A percentile compares a stretch with the other conserved stretches of the same genome.
Conservation (phyloP, 768 basidiomycete species). For the Mycena galopus region DNA sequence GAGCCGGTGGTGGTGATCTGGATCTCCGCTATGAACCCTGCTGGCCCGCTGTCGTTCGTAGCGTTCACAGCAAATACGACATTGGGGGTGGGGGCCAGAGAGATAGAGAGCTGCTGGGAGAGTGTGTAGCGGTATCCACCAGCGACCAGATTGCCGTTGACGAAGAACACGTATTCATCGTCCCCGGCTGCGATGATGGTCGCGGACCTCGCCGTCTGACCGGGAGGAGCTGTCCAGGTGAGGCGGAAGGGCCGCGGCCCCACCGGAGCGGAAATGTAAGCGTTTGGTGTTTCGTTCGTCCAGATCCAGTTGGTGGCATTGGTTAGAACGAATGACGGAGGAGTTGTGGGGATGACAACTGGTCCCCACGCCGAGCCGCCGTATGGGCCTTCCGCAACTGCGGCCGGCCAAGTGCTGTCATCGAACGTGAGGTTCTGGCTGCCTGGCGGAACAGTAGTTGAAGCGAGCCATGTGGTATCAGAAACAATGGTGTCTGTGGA, state of each 20-base stretch:
- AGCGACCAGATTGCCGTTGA: constrained; percentile 43
- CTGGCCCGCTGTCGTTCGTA: constrained; percentile 23
- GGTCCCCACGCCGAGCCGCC: constrained; percentile 26
- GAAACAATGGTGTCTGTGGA: constrained; percentile 45
- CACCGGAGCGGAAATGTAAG: constrained; percentile 29
- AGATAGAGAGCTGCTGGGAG: constrained; percentile 34
- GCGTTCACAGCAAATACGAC: constrained; percentile 38
- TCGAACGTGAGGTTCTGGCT: constrained; percentile 45
- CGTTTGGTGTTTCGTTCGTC: constrained; percentile 43
- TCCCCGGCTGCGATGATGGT: constrained; percentile 43
- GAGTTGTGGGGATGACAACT: constrained; percentile 28
- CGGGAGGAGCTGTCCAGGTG: constrained; percentile 39
- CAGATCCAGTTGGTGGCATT: constrained; percentile 47
- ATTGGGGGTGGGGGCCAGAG: constrained; percentile 17
- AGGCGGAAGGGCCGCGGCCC: constrained; percentile 47
- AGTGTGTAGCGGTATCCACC: constrained; percentile 33
- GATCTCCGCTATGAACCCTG: constrained; percentile 37
- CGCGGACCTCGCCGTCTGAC: constrained; percentile 38
- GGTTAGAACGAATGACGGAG: constrained; percentile 37
- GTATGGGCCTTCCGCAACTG: constrained; percentile 40
- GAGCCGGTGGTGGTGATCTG: constrained; percentile 30
- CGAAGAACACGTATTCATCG: constrained; percentile 43
- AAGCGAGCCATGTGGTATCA: constrained; percentile 46
- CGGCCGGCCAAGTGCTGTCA: constrained; percentile 46
- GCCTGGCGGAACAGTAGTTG: constrained; percentile 39